Percentiles rank a stretch among this genome's conserved stretches.
Evolutionary conservation across 2,329 filamentous ascomycete species (phyloP).

Genomic region (Rutstroemia sp.): DNA sequence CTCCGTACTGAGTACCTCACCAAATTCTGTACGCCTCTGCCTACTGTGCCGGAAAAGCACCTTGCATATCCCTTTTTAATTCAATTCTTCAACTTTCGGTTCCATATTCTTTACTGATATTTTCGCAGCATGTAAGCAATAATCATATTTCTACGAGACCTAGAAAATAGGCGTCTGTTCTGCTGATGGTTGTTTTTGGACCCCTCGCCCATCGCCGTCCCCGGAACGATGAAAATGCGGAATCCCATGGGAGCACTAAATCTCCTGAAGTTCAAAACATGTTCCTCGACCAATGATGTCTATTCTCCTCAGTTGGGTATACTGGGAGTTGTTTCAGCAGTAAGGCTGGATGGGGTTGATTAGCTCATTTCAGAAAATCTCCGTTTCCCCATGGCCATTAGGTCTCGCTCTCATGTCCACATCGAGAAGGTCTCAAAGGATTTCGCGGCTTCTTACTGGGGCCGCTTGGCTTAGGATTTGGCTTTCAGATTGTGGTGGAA

Average conservation of each 20-base stretch:
- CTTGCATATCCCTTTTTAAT: background rate
- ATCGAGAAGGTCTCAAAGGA: background rate
- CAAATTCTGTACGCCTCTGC: background rate
- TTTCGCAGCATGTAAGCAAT: background rate
- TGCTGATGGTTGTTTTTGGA: background rate
- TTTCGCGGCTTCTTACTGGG: background rate
- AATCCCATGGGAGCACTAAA: slow-evolving; percentile 1
- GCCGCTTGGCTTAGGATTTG: slow-evolving; percentile 5
- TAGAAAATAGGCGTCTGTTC: background rate
- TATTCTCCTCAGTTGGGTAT: background rate
- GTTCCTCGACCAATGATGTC: background rate
- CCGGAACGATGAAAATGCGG: background rate
- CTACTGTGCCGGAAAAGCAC: background rate
- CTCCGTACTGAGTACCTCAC: background rate
- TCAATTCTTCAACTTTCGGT: background rate
- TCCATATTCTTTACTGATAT: too few relatives aligned
- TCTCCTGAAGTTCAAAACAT: background rate
- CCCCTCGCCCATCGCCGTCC: background rate
- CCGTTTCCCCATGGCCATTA: background rate
- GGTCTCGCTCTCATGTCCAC: background rate
- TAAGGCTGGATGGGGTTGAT: background rate
- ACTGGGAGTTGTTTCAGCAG: background rate
- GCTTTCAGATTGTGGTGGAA: background rate
- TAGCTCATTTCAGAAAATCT: background rate
- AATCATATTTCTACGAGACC: background rate